These are phyloP conservation scores for Phyllostachys edulis DNA, from an alignment of 176 grass and related monocot species.

Conservation along the genomic window DNA sequence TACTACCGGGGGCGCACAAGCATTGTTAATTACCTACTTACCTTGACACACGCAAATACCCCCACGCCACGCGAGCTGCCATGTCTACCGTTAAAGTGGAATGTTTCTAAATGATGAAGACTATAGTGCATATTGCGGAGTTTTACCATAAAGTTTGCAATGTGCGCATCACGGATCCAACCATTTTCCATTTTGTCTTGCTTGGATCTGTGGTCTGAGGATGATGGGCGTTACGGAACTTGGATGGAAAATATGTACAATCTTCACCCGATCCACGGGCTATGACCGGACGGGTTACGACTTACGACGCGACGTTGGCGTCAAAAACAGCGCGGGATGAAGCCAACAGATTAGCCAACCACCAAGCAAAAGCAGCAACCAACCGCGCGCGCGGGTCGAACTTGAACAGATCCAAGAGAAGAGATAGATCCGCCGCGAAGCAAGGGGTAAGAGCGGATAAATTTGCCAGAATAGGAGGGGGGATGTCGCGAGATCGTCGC, in stretches of 20 bases:
- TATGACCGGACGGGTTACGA: not conserved
- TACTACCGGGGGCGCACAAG: not conserved
- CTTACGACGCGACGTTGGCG: not conserved
- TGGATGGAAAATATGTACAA: not conserved
- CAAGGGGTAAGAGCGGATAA: not conserved
- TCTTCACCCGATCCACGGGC: not conserved
- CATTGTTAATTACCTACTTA: not conserved
- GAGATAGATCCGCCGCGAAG: conserved; percentile 1
- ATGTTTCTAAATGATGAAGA: not conserved
- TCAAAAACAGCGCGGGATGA: not conserved
- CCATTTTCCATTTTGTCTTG: not conserved
- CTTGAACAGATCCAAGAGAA: not conserved
- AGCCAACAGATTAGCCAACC: conserved; percentile 6
- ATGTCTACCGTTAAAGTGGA: not conserved
- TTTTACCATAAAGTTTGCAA: not conserved
- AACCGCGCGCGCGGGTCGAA: not conserved
- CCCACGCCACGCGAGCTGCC: not conserved
- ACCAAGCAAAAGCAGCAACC: not conserved
- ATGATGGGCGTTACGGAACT: not conserved
- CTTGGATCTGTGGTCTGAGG: not conserved
- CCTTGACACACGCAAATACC: not conserved
- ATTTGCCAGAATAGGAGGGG: not conserved
- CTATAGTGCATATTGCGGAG: too few relatives aligned
- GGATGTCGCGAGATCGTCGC: not conserved
- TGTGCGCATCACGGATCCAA: not conserved